phyloP scores from a whole-genome alignment of 2,329 filamentous ascomycete genomes.

The Thelonectria blattea region DNA sequence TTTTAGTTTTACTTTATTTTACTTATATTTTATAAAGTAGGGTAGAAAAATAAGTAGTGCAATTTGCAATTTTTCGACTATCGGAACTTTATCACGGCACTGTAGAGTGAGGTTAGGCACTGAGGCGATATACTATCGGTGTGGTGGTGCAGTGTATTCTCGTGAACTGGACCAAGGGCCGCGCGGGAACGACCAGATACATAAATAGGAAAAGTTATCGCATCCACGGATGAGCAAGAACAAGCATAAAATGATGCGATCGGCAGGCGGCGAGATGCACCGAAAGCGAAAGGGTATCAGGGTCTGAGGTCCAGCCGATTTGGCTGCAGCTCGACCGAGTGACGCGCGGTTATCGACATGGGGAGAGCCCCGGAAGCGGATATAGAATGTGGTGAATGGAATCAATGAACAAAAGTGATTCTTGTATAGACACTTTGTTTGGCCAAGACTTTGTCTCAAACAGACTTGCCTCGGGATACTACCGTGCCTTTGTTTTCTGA shows the following conservation, averaged over 20 bases:
- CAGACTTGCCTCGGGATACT: neutral
- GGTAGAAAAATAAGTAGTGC: too few species aligned
- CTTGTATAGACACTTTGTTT: too few species aligned
- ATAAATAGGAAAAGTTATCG: neutral
- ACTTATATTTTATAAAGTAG: too few species aligned
- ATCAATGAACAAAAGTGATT: too few species aligned
- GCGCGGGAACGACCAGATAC: neutral
- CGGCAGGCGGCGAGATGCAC: neutral
- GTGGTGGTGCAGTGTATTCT: too few species aligned
- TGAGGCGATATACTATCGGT: too few species aligned
- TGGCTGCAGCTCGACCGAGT: neutral
- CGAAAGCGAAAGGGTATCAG: neutral
- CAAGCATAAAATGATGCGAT: constrained; percentile 3
- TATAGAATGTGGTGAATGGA: neutral
- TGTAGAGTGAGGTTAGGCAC: too few species aligned
- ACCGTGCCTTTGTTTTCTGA: neutral
- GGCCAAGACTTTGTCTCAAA: neutral
- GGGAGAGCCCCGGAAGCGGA: neutral
- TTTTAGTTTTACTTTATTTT: too few species aligned
- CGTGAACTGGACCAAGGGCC: too few species aligned
- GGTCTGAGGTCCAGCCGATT: neutral
- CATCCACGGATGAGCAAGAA: neutral
- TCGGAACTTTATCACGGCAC: too few species aligned
- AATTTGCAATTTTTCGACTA: too few species aligned
- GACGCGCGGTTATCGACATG: constrained; percentile 1